These are phyloP conservation scores for Phytomonas francai DNA, from an alignment of 208 protist species.

Conservation along the genomic window DNA sequence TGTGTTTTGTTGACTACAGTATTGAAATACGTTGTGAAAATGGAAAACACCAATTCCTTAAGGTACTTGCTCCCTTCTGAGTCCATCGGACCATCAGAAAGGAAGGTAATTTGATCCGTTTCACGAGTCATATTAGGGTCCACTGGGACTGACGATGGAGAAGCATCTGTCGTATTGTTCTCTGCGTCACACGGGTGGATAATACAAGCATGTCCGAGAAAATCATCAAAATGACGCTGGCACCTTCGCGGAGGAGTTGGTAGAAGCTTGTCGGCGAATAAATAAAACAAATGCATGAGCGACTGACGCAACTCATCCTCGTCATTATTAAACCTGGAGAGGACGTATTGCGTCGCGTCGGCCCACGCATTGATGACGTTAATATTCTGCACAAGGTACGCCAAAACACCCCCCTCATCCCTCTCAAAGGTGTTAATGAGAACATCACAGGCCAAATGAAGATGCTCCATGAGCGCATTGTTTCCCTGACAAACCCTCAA, in stretches of 20 bases:
- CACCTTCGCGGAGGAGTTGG: slow-evolving; percentile 19
- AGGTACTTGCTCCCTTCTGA: too few relatives aligned
- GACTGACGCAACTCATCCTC: slow-evolving; percentile 67
- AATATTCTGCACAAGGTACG: slow-evolving; percentile 31
- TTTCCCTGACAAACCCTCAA: slow-evolving; percentile 19
- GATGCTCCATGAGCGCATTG: slow-evolving; percentile 24
- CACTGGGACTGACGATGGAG: too few relatives aligned
- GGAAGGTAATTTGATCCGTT: too few relatives aligned
- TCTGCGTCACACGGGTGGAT: too few relatives aligned
- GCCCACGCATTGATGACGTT: slow-evolving; percentile 44
- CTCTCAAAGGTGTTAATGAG: slow-evolving; percentile 75
- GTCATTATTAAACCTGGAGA: slow-evolving; percentile 37
- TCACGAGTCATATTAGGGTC: too few relatives aligned
- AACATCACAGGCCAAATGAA: slow-evolving; percentile 51
- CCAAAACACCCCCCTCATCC: slow-evolving; percentile 33
- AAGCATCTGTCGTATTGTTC: too few relatives aligned
- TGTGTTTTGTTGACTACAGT: slow-evolving; percentile 63
- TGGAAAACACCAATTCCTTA: too few relatives aligned
- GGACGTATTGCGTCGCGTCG: slow-evolving; percentile 28
- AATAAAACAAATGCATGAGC: slow-evolving; percentile 70
- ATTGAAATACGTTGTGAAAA: slow-evolving; percentile 34
- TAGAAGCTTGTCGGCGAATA: slow-evolving; percentile 56
- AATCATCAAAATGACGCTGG: neutral
- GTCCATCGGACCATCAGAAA: too few relatives aligned
- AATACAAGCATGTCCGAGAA: too few relatives aligned